phyloP scores from a whole-genome alignment of 1,284 basidiomycete genomes.

The Cystodermella granulosa region DNA sequence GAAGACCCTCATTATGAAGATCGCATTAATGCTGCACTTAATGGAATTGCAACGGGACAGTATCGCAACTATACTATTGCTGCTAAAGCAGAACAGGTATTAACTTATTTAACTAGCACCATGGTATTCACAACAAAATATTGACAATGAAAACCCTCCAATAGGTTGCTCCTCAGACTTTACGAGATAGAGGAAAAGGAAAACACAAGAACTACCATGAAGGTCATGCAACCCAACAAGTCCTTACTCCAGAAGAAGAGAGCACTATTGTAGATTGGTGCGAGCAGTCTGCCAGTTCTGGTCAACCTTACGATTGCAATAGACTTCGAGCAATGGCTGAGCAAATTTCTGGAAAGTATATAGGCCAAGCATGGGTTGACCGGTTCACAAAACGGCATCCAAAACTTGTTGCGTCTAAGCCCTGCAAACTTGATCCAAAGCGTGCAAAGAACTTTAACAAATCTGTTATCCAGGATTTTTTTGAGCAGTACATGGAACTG shows the following conservation, averaged over 20 bases:
- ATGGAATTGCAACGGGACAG: neutral
- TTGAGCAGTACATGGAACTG: conserved; percentile 7
- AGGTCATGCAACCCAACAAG: neutral
- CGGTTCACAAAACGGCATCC: conserved; percentile 1
- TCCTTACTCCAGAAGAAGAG: conserved; percentile 1
- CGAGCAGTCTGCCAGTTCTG: neutral
- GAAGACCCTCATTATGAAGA: conserved; percentile 4
- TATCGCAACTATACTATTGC: too few species aligned
- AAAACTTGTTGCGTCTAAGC: conserved; percentile 1
- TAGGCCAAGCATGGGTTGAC: conserved; percentile 6
- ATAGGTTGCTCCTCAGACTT: too few species aligned
- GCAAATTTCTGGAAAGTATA: neutral
- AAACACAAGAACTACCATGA: neutral
- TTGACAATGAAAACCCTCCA: too few species aligned
- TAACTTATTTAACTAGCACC: too few species aligned
- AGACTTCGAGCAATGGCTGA: conserved; percentile 3
- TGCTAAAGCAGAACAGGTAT: neutral
- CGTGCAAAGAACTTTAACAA: conserved; percentile 15
- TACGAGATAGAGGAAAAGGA: too few species aligned
- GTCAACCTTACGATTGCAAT: neutral
- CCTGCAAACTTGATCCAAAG: conserved; percentile 13
- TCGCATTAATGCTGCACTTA: neutral
- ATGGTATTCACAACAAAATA: too few species aligned
- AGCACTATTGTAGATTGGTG: neutral
- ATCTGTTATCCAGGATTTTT: conserved; percentile 8